Conservation (phyloP, 768 basidiomycete genomes). For the button mushroom (Agaricus bisporus) region DNA sequence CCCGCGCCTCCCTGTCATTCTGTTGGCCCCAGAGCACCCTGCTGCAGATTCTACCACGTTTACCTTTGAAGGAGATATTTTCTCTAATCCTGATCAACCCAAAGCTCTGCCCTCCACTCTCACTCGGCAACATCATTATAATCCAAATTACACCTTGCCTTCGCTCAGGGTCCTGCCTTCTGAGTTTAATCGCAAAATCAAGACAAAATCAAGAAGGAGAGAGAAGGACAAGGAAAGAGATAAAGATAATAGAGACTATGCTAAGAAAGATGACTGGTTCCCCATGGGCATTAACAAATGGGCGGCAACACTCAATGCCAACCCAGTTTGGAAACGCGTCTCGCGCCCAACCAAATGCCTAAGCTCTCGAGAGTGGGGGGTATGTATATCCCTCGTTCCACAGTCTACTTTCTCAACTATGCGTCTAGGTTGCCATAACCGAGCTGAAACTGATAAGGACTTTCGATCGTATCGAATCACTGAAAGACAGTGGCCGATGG, state of each 20-base stretch:
- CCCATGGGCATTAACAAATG: slow-evolving; percentile 66
- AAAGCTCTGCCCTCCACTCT: slow-evolving; percentile 12
- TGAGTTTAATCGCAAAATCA: slow-evolving; percentile 41
- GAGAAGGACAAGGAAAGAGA: slow-evolving; percentile 51
- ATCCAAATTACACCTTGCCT: slow-evolving; percentile 48
- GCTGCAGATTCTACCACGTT: slow-evolving; percentile 10
- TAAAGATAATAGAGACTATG: slow-evolving; percentile 35
- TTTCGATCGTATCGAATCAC: slow-evolving; percentile 75
- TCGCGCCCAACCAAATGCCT: slow-evolving; percentile 71
- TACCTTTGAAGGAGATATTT: slow-evolving; percentile 12
- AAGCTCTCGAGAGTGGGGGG: slow-evolving; percentile 77
- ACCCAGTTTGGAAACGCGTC: slow-evolving; percentile 69
- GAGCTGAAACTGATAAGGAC: slow-evolving; percentile 77
- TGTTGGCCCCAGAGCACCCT: slow-evolving; percentile 20
- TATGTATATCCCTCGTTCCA: slow-evolving; percentile 31
- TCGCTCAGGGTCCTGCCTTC: slow-evolving; percentile 47
- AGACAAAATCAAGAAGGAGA: slow-evolving; percentile 27
- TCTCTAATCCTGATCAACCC: slow-evolving; percentile 12
- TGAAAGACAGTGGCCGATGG: slow-evolving; percentile 82
- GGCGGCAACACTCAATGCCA: slow-evolving; percentile 69
- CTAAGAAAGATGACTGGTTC: slow-evolving; percentile 54
- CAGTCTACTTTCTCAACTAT: slow-evolving; percentile 1
- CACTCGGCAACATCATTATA: slow-evolving; percentile 32
- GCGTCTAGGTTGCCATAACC: slow-evolving; percentile 62
- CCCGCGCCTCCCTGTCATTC: slow-evolving; percentile 21